phyloP scores from a whole-genome alignment of 2,329 filamentous ascomycete genomes.

The Aspergillus jensenii region DNA sequence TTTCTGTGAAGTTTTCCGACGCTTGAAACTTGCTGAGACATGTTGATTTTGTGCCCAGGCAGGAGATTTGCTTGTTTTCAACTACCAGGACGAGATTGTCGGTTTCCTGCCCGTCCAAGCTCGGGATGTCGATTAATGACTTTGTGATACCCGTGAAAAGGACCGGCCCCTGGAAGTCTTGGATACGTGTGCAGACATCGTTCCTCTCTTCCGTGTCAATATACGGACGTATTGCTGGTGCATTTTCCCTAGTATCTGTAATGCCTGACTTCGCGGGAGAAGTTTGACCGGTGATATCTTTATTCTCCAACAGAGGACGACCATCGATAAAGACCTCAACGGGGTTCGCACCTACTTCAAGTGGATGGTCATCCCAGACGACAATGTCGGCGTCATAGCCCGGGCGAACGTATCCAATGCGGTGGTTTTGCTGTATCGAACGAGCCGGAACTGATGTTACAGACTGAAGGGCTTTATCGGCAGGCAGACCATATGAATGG shows the following conservation, averaged over 20 bases:
- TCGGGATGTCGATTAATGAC: background rate
- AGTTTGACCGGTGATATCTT: background rate
- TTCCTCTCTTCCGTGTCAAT: background rate
- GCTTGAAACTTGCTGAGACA: background rate
- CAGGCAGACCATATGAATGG: constrained; percentile 24
- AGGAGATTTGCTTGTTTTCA: background rate
- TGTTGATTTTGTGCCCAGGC: background rate
- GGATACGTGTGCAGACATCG: background rate
- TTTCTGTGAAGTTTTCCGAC: background rate
- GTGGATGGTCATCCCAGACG: constrained; percentile 63
- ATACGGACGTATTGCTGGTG: background rate
- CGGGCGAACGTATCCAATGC: constrained; percentile 61
- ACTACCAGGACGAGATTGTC: background rate
- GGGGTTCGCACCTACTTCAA: constrained; percentile 60
- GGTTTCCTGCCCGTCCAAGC: background rate
- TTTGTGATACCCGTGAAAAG: background rate
- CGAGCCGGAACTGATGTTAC: constrained; percentile 62
- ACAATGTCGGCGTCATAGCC: constrained; percentile 63
- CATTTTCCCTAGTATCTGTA: background rate
- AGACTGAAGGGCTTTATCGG: constrained; percentile 58
- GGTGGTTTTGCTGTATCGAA: constrained; percentile 56
- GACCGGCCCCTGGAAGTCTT: background rate
- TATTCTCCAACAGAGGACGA: background rate
- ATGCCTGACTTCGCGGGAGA: background rate
- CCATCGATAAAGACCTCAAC: constrained; percentile 66